Conservation (phyloP, 2,329 filamentous ascomycete species). For the Paecilomyces niveus region DNA sequence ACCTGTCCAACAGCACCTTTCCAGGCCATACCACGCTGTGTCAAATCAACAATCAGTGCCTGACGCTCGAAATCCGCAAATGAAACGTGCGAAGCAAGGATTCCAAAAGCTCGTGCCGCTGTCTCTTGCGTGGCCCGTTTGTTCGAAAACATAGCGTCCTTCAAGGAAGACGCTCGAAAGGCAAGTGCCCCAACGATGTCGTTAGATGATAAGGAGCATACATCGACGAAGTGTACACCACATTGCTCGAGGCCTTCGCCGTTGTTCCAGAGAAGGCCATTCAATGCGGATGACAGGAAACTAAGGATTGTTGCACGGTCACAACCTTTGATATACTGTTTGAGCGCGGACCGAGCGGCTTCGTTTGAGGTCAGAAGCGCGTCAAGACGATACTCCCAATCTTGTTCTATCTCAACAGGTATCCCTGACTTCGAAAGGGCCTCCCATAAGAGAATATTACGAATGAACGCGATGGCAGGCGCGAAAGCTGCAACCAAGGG, state of each 20-base stretch:
- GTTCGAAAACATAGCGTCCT: slow-evolving; percentile 62
- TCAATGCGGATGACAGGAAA: slow-evolving; percentile 40
- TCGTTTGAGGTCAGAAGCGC: slow-evolving; percentile 64
- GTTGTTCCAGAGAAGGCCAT: slow-evolving; percentile 34
- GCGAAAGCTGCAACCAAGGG: slow-evolving; percentile 50
- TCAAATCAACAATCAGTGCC: slow-evolving; percentile 39
- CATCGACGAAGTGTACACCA: slow-evolving; percentile 45
- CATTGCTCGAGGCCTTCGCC: slow-evolving; percentile 38
- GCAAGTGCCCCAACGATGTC: slow-evolving; percentile 46
- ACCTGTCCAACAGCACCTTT: slow-evolving; percentile 53
- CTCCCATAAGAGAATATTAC: slow-evolving; percentile 53
- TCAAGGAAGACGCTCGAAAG: slow-evolving; percentile 45
- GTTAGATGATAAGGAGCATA: slow-evolving; percentile 50
- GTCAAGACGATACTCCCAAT: slow-evolving; percentile 79
- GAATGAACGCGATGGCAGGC: slow-evolving; percentile 62
- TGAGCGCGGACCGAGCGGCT: slow-evolving; percentile 51
- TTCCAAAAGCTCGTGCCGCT: slow-evolving; percentile 65
- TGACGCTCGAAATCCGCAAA: slow-evolving; percentile 35
- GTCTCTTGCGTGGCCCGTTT: slow-evolving; percentile 60
- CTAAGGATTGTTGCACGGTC: slow-evolving; percentile 31
- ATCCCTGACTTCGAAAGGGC: slow-evolving; percentile 43
- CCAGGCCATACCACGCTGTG: slow-evolving; percentile 46
- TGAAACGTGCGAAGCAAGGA: slow-evolving; percentile 61
- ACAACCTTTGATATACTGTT: slow-evolving; percentile 23
- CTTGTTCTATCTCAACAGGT: slow-evolving; percentile 56